These are phyloP conservation scores for Microdochium nivale DNA, from an alignment of 2,329 filamentous ascomycete species.

Conservation along the genomic window DNA sequence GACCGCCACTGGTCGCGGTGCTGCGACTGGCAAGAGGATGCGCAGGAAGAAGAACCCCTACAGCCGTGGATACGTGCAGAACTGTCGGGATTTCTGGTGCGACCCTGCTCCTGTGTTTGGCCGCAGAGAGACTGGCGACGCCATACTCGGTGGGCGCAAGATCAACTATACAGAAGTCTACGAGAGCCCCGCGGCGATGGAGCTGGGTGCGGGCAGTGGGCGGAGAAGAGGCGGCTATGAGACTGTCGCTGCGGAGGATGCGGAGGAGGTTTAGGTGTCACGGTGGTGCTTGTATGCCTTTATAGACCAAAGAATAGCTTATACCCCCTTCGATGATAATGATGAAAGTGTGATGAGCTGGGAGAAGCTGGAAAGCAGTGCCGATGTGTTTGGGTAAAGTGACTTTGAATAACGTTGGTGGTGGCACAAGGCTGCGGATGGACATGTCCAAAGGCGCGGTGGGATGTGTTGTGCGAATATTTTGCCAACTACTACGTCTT, in stretches of 20 bases:
- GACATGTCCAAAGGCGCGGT: no score
- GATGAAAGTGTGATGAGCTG: neutral
- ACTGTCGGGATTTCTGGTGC: slow-evolving; percentile 96
- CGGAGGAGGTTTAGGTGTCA: slow-evolving; percentile 5
- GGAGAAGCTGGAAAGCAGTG: no score
- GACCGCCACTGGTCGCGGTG: slow-evolving; percentile 77
- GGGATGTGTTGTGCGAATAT: no score
- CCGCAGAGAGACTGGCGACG: slow-evolving; percentile 62
- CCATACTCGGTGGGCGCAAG: slow-evolving; percentile 65
- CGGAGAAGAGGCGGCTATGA: slow-evolving; percentile 52
- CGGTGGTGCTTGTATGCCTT: neutral
- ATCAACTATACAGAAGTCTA: slow-evolving; percentile 89
- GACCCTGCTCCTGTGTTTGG: slow-evolving; percentile 79
- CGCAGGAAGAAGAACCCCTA: slow-evolving; percentile 69
- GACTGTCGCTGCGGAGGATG: slow-evolving; percentile 49
- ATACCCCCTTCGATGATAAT: neutral
- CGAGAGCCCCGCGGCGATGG: slow-evolving; percentile 68
- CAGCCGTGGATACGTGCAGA: slow-evolving; percentile 71
- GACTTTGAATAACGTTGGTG: no score
- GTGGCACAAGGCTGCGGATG: no score
- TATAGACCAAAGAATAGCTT: neutral
- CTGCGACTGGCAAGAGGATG: slow-evolving; percentile 44
- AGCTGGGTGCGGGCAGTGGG: slow-evolving; percentile 29
- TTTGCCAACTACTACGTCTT: no score
- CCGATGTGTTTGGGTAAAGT: no score